These are phyloP conservation scores for Pascua guehoae DNA, from an alignment of 1,284 basidiomycete species.

Conservation along the genomic window DNA sequence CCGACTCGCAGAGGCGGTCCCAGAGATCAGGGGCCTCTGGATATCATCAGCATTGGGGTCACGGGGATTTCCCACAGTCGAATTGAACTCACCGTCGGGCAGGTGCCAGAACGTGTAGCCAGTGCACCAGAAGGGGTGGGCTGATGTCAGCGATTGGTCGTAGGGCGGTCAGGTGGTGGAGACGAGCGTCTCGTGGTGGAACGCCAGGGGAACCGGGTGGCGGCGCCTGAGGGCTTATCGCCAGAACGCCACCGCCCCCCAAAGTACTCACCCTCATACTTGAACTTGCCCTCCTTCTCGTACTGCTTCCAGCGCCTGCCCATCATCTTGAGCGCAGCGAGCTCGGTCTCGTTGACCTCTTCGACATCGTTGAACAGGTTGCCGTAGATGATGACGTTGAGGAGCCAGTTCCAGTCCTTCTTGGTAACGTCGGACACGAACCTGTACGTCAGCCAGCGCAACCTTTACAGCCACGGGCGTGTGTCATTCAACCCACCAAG, in stretches of 20 bases:
- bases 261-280: conserved; percentile 62
- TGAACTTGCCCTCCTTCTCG: conserved; percentile 87
- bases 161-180: too few species aligned
- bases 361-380: conserved; percentile 65
- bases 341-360: conserved; percentile 62
- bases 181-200: too few species aligned
- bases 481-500: too few species aligned
- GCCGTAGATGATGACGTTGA: conserved; percentile 82
- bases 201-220: too few species aligned
- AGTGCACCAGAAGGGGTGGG: conserved; percentile 87
- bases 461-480: too few species aligned
- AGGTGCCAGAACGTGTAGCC: conserved; percentile 88
- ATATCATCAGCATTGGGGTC: background rate
- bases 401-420: conserved; percentile 93
- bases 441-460: conserved; percentile 47
- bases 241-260: too few species aligned
- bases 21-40: conserved; percentile 87
- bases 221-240: too few species aligned
- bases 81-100: conserved; percentile 51
- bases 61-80: too few species aligned
- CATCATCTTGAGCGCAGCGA: conserved; percentile 74
- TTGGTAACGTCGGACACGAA: conserved; percentile 96
- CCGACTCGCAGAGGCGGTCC: conserved; percentile 81
- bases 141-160: conserved; percentile 38
- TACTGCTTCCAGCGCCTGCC: conserved; percentile 96